Conservation (phyloP, 108 stramenopile species). For the Skeletonema potamos region DNA sequence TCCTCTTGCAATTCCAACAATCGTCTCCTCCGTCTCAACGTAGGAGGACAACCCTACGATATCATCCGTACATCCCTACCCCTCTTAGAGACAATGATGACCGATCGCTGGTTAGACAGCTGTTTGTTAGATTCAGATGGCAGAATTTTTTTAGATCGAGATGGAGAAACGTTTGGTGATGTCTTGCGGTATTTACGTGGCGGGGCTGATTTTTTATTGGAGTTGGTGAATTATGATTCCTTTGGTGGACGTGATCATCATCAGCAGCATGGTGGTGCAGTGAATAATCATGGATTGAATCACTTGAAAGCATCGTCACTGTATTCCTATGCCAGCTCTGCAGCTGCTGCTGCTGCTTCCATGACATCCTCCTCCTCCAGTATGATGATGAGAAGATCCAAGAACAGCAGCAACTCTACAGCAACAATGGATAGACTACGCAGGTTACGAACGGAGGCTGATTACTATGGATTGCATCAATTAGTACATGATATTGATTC, state of each 20-base stretch:
- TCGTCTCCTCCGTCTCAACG: constrained; percentile 38
- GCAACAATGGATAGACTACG: constrained; percentile 19
- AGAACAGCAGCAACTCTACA: too few species aligned
- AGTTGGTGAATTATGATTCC: constrained; percentile 9
- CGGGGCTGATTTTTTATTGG: constrained; percentile 22
- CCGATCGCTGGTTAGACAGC: constrained; percentile 36
- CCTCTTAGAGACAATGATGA: constrained; percentile 43
- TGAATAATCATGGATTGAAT: too few species aligned
- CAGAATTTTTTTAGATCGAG: constrained; percentile 37
- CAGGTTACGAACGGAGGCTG: constrained; percentile 33
- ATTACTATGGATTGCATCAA: constrained; percentile 40
- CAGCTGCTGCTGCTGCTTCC: too few species aligned
- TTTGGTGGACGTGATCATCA: too few species aligned
- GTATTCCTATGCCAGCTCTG: too few species aligned
- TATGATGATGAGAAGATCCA: too few species aligned
- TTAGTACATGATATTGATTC: constrained; percentile 41
- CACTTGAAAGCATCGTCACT: too few species aligned
- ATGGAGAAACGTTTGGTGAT: constrained; percentile 42
- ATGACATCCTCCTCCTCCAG: too few species aligned
- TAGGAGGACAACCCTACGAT: constrained; percentile 43
- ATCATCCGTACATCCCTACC: constrained; percentile 31
- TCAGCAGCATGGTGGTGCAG: too few species aligned
- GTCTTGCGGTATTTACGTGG: constrained; percentile 23
- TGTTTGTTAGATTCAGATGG: constrained; percentile 29
- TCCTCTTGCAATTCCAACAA: not conserved